Conservation (phyloP, 2,329 filamentous ascomycete species). For the Penicillium sp. region DNA sequence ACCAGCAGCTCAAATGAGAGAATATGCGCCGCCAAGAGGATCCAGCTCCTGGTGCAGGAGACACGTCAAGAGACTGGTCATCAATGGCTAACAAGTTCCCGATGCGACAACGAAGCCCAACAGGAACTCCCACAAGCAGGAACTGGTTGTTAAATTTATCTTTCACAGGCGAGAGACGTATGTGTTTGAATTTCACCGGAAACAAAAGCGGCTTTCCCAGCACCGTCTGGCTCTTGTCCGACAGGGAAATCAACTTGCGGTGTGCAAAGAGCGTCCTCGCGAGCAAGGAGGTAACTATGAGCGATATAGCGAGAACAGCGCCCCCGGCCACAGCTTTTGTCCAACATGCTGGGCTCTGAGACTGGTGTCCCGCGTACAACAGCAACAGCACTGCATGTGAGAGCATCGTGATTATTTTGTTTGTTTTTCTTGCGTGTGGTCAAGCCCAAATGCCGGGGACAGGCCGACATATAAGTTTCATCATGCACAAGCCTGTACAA, state of each 20-base stretch:
- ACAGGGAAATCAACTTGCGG: not conserved
- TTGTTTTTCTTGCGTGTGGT: no score
- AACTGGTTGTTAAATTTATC: conserved; percentile 3
- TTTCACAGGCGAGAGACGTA: conserved; percentile 1
- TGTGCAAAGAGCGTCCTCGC: not conserved
- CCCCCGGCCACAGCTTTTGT: not conserved
- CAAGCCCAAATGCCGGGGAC: not conserved
- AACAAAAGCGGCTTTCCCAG: conserved; percentile 6
- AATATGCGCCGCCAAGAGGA: not conserved
- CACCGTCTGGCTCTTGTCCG: not conserved
- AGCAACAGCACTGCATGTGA: not conserved
- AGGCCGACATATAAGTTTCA: not conserved
- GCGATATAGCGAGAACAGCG: not conserved
- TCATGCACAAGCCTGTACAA: no score
- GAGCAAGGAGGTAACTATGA: not conserved
- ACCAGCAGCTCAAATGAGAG: conserved; percentile 5
- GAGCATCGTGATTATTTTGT: not conserved
- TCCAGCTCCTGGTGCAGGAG: not conserved
- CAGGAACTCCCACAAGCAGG: not conserved
- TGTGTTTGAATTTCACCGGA: conserved; percentile 3
- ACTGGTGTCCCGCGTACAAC: not conserved
- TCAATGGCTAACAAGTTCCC: conserved; percentile 6
- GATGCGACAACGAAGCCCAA: conserved; percentile 9
- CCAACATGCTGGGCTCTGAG: not conserved
- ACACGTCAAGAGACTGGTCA: not conserved